phyloP scores from a whole-genome alignment of 495 filamentous ascomycete species.

The Lepidopterella palustris region DNA sequence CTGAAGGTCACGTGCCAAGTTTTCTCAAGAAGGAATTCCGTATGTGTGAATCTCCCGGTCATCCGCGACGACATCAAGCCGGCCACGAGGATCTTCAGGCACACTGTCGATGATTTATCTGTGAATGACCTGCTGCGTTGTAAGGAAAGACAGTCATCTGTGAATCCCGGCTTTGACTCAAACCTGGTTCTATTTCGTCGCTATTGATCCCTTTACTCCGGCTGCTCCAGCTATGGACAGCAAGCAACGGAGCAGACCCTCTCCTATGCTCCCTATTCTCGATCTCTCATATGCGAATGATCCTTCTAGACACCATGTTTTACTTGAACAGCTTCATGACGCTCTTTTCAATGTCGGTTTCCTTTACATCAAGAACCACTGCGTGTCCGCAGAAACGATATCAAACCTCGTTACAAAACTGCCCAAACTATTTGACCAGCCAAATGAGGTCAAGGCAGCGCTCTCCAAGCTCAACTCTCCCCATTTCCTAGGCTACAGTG shows the following conservation, averaged over 20 bases:
- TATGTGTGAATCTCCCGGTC: background rate
- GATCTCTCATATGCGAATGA: constrained; percentile 16
- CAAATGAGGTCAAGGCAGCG: constrained; percentile 34
- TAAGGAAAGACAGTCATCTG: background rate
- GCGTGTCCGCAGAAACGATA: constrained; percentile 36
- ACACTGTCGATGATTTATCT: background rate
- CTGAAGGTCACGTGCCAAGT: background rate
- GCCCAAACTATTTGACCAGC: constrained; percentile 43
- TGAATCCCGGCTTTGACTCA: background rate
- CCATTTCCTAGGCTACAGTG: constrained; percentile 50
- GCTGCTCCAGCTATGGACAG: background rate
- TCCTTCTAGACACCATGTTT: constrained; percentile 2
- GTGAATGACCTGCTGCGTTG: background rate
- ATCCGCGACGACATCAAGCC: background rate
- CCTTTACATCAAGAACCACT: constrained; percentile 48
- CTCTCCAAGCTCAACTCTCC: constrained; percentile 46
- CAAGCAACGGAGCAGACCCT: background rate
- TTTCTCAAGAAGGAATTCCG: too few relatives aligned
- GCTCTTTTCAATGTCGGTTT: constrained; percentile 48
- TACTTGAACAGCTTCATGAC: constrained; percentile 41
- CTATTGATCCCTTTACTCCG: background rate
- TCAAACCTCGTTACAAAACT: constrained; percentile 37
- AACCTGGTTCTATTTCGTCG: background rate
- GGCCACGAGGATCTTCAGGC: background rate
- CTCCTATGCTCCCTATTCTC: constrained; percentile 9